Evolutionary conservation across 371 early-diverging fungal genomes (phyloP), one percentile per base, ranked within the genome.

Genomic region (Parasitella parasitica): DNA sequence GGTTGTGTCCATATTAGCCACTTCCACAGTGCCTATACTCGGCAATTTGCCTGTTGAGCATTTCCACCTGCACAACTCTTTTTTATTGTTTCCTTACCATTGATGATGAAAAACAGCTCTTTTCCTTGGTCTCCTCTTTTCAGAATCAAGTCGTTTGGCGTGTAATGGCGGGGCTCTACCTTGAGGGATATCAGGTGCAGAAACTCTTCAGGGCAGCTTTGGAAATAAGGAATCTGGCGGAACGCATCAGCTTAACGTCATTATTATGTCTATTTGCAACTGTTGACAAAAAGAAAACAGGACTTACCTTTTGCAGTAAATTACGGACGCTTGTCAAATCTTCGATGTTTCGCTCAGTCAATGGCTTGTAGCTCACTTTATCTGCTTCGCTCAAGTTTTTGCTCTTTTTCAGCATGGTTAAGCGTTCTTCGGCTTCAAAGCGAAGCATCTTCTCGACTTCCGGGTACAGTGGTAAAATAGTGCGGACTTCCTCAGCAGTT

Each of bases 41-140:
- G n/a, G n/a, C n/a, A n/a, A n/a, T n/a, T n/a, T n/a, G n/a, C n/a
- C n/a, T n/a, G n/a, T n/a, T n/a, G n/a, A n/a, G n/a, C n/a, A n/a
- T n/a, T n/a, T n/a, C n/a, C n/a, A n/a, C n/a, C n/a, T n/a, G n/a
- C n/a, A n/a, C n/a, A n/a, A n/a, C n/a, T n/a, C n/a, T n/a, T n/a
- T n/a, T n/a, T n/a, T n/a, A n/a, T n/a, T n/a, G 3, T 20, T 57
- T 15, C 58, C 68, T 74, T 75, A 55, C 97, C 97, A n/a, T 81
- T 77, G 13, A 89, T 76, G 51, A 96, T 81, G 63, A 95, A 91
- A 69, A 89, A 95, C 83, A 95, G 82, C 32, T 91, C 90, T 27
- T 74, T 79, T 2, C 91, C 93, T 48, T 71, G 75, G 36, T 92
- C 94, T 5, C 92, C 94, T 63, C 90, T 86, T 9, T 70, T 72